Conservation (phyloP, 805 yeast species). For the Candida maesae region DNA sequence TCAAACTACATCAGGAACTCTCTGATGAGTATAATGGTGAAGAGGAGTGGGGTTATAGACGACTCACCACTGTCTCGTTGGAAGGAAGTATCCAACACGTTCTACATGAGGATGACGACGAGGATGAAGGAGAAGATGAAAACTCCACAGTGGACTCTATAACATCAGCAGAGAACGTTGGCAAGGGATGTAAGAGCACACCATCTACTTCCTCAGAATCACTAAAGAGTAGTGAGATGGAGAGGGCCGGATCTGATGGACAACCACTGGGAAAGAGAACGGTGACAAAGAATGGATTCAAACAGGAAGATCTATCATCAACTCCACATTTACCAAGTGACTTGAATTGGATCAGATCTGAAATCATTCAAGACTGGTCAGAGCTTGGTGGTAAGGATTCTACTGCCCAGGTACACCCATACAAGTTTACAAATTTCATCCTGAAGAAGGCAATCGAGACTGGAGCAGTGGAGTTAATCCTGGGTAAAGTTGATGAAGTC, state of each 20-base stretch:
- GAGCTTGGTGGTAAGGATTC: slow-evolving; percentile 78
- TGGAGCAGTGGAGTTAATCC: slow-evolving; percentile 77
- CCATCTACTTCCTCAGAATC: slow-evolving; percentile 15
- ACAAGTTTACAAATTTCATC: slow-evolving; percentile 82
- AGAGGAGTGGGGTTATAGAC: slow-evolving; percentile 87
- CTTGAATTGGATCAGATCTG: slow-evolving; percentile 71
- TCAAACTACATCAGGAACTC: slow-evolving; percentile 78
- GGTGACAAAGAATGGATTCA: slow-evolving; percentile 32
- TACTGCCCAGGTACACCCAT: slow-evolving; percentile 97
- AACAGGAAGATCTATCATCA: slow-evolving; percentile 22
- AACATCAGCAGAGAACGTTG: slow-evolving; percentile 12
- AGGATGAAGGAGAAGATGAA: slow-evolving; percentile 22
- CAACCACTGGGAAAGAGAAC: slow-evolving; percentile 31
- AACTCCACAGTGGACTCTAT: slow-evolving; percentile 4
- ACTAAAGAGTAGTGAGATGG: slow-evolving; percentile 11
- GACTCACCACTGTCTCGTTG: slow-evolving; percentile 78
- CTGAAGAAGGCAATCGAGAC: slow-evolving; percentile 75
- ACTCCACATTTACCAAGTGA: slow-evolving; percentile 48
- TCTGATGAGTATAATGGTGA: slow-evolving; percentile 80
- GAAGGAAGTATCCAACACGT: slow-evolving; percentile 68
- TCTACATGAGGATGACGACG: slow-evolving; percentile 21
- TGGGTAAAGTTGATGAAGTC: slow-evolving; percentile 79
- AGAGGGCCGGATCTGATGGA: slow-evolving; percentile 14
- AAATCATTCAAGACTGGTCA: slow-evolving; percentile 68
- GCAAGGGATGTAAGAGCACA: slow-evolving; percentile 17